Percentiles rank a stretch among this genome's conserved stretches.
phyloP scores from a whole-genome alignment of 129 eudicot species.

The Flaveria sonorensis region DNA sequence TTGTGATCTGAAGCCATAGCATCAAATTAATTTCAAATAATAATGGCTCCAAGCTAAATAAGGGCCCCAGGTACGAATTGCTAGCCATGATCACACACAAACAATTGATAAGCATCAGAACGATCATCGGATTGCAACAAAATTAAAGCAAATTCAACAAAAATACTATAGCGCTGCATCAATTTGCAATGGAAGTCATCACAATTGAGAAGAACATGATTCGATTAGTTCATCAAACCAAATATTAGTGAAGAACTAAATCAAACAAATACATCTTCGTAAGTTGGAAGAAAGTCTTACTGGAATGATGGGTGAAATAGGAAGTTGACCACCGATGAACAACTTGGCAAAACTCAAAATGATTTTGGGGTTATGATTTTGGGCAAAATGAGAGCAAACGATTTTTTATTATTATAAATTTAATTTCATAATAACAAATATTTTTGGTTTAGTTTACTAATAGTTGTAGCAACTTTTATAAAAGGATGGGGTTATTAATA shows the following conservation, averaged over 20 bases:
- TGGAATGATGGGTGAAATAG: not conserved
- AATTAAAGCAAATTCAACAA: not conserved
- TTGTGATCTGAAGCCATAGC: constrained; percentile 31
- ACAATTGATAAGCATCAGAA: constrained; percentile 9
- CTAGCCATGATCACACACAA: constrained; percentile 13
- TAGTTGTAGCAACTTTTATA: no score
- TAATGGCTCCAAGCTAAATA: constrained; percentile 2
- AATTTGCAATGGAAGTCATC: constrained; percentile 17
- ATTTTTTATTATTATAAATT: no score
- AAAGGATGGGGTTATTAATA: no score
- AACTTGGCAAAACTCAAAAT: not conserved
- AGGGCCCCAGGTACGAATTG: not conserved
- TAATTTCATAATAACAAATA: no score
- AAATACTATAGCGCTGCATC: not conserved
- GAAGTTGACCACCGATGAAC: not conserved
- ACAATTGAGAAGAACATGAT: not conserved
- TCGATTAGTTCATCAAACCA: no score
- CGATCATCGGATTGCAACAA: not conserved
- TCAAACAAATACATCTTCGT: not conserved
- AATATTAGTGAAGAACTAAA: no score
- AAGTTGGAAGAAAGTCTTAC: not conserved
- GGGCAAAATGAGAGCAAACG: not conserved
- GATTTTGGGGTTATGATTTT: not conserved
- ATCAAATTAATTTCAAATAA: not conserved
- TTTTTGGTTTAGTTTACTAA: no score